Base-by-base conservation (phyloP, 2,329 filamentous ascomycete genomes). In the Tolypocladium endophyticum region DNA sequence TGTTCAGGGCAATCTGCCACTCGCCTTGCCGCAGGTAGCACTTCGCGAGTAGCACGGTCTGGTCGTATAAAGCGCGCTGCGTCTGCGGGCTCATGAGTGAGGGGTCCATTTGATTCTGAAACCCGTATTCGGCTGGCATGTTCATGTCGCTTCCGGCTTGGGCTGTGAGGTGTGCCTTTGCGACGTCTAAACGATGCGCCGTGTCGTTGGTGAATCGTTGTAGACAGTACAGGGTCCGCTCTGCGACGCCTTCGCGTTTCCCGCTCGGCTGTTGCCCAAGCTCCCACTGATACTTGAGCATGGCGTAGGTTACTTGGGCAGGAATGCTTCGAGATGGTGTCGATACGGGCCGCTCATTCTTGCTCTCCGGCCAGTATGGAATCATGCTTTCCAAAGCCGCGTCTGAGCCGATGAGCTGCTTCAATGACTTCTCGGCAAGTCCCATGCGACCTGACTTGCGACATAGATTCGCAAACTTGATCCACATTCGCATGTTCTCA, bases 401-500 rank as follows among this genome's bases (percentile, higher is more conserved):
- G 18, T 91, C 85, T 55, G 81, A 85, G 35, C 87, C 89, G 59
- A 97, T 88, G n/a, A 99, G 80, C 62, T 91, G 90, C 71, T 94
- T 92, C 58, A 99, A 78, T 14, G 92, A 95, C 76, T 96, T 95
- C 76, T 99, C 94, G 0, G 94, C 94, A 56, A 99, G 83, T 12
- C 94, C 93, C 81, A 93, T 92, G 36, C 94, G 88, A 60, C 91
- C 89, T 53, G 93, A 96, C 74, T 99, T 99, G 68, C 95, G 89
- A 74, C 95, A 99, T 7, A 99, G 84, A 68, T 97, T 99, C 68
- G 94, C 90, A 72, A 97, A 99, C 72, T 99, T 99, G 79, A 99
- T 97, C 87, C 92, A 97, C 92, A 99, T 99, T 68, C 96, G 90
- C 80, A 96, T 91, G 69, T 97, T 97, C 72, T 99, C 92, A 39